Evolutionary conservation across 169 alveolate genomes (phyloP).

Genomic region (Plasmodium adleri): DNA sequence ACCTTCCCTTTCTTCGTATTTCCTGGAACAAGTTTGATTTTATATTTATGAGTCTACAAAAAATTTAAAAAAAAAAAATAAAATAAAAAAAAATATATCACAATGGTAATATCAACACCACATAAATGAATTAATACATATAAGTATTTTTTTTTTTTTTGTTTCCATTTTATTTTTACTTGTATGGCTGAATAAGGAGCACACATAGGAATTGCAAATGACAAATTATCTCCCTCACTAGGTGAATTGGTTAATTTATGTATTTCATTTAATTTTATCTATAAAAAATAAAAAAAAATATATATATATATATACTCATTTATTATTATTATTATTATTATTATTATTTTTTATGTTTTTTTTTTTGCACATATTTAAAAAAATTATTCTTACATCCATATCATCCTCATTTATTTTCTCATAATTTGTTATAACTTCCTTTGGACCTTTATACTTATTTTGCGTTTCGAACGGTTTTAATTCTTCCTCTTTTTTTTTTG

Average conservation of each 20-base stretch:
- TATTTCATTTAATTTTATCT: conserved; percentile 60
- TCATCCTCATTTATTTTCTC: conserved; percentile 64
- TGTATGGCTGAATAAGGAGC: conserved; percentile 72
- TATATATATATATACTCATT: not conserved
- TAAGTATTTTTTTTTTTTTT: no score
- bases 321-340: not conserved
- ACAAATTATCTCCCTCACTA: conserved; percentile 43
- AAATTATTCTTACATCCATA: conserved; percentile 36
- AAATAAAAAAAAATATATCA: not conserved
- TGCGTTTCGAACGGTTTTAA: not conserved
- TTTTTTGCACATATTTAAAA: not conserved
- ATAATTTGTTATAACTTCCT: conserved; percentile 31
- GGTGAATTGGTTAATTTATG: conserved; percentile 44
- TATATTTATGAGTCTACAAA: conserved; percentile 51
- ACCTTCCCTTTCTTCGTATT: conserved; percentile 84
- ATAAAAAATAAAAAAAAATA: not conserved
- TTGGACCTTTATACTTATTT: conserved; percentile 29
- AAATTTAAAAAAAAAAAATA: not conserved
- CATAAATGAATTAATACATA: not conserved
- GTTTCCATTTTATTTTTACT: conserved; percentile 1
- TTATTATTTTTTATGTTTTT: not conserved
- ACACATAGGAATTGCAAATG: conserved; percentile 71
- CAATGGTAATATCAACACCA: not conserved
- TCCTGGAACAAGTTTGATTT: conserved; percentile 84
- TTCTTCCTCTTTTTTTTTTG: conserved; percentile 26